Conservation (phyloP, 129 eudicot genomes). For the carrot (Daucus carota) region DNA sequence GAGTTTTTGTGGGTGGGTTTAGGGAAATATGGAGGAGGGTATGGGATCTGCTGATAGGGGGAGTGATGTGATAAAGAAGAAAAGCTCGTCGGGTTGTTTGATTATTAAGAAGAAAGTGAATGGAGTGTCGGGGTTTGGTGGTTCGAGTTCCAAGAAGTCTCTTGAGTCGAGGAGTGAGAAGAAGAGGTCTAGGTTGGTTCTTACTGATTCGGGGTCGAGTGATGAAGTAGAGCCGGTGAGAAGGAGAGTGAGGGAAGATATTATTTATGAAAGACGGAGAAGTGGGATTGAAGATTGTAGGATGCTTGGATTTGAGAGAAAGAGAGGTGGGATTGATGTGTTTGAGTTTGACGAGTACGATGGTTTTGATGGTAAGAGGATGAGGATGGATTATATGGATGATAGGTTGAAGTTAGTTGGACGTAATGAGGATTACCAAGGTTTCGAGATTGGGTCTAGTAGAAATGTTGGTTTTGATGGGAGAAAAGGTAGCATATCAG, state of each 20-base stretch:
- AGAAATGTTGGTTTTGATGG: constrained; percentile 34
- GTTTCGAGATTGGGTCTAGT: constrained; percentile 41
- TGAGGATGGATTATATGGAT: constrained; percentile 34
- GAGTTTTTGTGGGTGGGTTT: neutral
- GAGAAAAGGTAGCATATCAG: constrained; percentile 26
- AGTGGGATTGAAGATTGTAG: constrained; percentile 22
- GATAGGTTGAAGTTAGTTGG: constrained; percentile 30
- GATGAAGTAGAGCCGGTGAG: constrained; percentile 58
- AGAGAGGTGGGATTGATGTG: constrained; percentile 51
- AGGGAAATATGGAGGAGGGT: constrained; percentile 49
- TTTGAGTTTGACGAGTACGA: constrained; percentile 69
- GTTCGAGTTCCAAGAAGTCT: constrained; percentile 20
- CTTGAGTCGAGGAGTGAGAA: constrained; percentile 31
- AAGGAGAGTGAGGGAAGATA: constrained; percentile 30
- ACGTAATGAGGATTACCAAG: constrained; percentile 31
- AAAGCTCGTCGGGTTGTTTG: constrained; percentile 81
- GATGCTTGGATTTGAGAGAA: constrained; percentile 28
- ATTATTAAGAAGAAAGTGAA: constrained; percentile 57
- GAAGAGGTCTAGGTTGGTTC: constrained; percentile 47
- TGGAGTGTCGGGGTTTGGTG: constrained; percentile 17
- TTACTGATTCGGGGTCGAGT: constrained; percentile 48
- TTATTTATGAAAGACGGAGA: constrained; percentile 20
- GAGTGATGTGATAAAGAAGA: constrained; percentile 67
- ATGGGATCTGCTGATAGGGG: constrained; percentile 38
- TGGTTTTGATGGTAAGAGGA: constrained; percentile 45